Evolutionary conservation across 164 flowering plant species (phyloP).

Genomic region (Vitis riparia): DNA sequence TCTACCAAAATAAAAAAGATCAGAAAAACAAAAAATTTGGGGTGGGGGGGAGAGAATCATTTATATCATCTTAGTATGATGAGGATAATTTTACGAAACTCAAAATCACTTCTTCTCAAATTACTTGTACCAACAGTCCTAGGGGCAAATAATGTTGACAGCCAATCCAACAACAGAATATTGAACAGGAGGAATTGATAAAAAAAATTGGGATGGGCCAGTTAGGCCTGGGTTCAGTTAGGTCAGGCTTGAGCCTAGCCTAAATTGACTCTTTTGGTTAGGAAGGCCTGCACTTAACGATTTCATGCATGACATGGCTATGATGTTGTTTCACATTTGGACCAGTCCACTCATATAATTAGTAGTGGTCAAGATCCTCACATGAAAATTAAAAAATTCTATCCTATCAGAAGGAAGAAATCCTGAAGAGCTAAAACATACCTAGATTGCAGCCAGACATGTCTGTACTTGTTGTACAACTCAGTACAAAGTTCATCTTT

Average conservation of each 20-base stretch:
- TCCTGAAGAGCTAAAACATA: constrained; percentile 18
- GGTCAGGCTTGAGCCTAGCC: neutral
- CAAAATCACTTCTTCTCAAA: no score
- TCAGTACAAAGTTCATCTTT: constrained; percentile 88
- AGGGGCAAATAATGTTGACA: neutral
- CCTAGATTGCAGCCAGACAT: constrained; percentile 80
- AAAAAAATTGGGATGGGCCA: neutral
- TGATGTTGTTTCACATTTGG: neutral
- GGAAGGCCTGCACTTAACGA: neutral
- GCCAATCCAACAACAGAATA: neutral
- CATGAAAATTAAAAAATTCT: neutral
- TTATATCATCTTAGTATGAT: no score
- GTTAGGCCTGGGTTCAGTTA: neutral
- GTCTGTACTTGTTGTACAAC: constrained; percentile 77
- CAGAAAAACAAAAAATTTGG: no score
- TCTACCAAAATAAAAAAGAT: no score
- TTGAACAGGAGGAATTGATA: neutral
- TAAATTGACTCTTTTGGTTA: neutral
- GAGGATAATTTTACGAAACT: no score
- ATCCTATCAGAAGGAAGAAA: neutral
- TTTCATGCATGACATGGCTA: neutral
- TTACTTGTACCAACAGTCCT: no score
- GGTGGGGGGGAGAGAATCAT: no score
- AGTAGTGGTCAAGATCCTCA: neutral
- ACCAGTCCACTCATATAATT: neutral